These are phyloP conservation scores for Xylariaceae sp. DNA, from an alignment of 2,329 filamentous ascomycete species.

Conservation along the genomic window DNA sequence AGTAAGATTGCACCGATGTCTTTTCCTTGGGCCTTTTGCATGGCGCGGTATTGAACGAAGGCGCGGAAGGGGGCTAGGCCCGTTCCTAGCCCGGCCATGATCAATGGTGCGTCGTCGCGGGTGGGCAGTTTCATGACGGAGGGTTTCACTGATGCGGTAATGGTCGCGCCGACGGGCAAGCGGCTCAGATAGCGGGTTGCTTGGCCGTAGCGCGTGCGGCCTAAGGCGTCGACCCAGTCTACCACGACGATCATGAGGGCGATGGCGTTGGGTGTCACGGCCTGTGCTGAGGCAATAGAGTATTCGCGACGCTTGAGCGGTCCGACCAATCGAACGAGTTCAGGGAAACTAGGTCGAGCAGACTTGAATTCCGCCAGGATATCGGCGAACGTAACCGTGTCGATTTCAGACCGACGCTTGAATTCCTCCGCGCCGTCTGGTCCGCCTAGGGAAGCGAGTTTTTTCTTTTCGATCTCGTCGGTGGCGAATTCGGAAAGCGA, in stretches of 20 bases:
- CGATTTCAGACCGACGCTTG: constrained; percentile 85
- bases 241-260: constrained; percentile 96
- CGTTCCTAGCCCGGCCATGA: constrained; percentile 98
- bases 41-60: constrained; percentile 95
- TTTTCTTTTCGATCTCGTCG: constrained; percentile 75
- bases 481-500: constrained; percentile 77
- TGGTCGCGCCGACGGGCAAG: constrained; percentile 66
- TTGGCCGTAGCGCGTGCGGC: constrained; percentile 85
- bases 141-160: constrained; percentile 93
- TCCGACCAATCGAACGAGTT: constrained; percentile 78
- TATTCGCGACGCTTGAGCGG: constrained; percentile 97
- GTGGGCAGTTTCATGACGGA: constrained; percentile 98
- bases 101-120: constrained; percentile 82
- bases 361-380: constrained; percentile 84
- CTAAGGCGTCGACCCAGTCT: constrained; percentile 84
- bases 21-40: constrained; percentile 96
- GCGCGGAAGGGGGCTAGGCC: constrained; percentile 98
- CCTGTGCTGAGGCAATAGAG: constrained; percentile 96
- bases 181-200: constrained; percentile 83
- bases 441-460: constrained; percentile 69
- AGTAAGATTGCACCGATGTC: constrained; percentile 88
- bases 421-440: constrained; percentile 81
- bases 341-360: constrained; percentile 80
- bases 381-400: constrained; percentile 87
- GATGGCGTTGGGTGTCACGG: constrained; percentile 84